phyloP scores from a whole-genome alignment of 2,329 filamentous ascomycete genomes.

The Dactylellina sp. region DNA sequence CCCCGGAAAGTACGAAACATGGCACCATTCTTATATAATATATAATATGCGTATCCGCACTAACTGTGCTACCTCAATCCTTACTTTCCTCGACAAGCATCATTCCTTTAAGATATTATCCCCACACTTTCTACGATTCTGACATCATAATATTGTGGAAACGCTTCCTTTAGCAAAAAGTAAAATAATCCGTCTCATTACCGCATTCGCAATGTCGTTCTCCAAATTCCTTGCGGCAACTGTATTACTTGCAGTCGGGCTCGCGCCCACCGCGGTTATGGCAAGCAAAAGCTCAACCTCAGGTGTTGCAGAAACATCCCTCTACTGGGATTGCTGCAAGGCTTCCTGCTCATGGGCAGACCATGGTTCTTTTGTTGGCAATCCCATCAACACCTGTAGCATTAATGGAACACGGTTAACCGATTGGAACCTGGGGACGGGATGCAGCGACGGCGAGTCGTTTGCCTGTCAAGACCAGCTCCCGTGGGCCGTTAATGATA shows the following conservation, averaged over 20 bases:
- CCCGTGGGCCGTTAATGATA: slow-evolving; percentile 73
- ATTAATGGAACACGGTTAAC: slow-evolving; percentile 41
- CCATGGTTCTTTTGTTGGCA: slow-evolving; percentile 48
- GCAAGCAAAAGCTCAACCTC: slow-evolving; percentile 32
- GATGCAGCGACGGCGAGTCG: slow-evolving; percentile 71
- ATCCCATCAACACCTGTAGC: slow-evolving; percentile 57
- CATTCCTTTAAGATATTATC: neutral
- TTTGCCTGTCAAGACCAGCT: slow-evolving; percentile 73
- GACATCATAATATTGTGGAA: too few relatives aligned
- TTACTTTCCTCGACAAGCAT: neutral
- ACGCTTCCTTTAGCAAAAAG: too few relatives aligned
- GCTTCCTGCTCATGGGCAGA: slow-evolving; percentile 69
- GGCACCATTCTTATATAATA: too few relatives aligned
- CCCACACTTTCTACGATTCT: slow-evolving; percentile 18
- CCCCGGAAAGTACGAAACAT: slow-evolving; percentile 15
- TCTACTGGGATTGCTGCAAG: slow-evolving; percentile 75
- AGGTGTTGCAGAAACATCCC: slow-evolving; percentile 62
- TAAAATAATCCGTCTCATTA: slow-evolving; percentile 7
- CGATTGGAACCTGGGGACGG: slow-evolving; percentile 61
- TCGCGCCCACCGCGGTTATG: slow-evolving; percentile 2
- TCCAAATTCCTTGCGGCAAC: slow-evolving; percentile 17
- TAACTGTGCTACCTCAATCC: too few relatives aligned
- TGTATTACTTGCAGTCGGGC: slow-evolving; percentile 21
- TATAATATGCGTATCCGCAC: too few relatives aligned
- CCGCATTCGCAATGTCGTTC: slow-evolving; percentile 22